Evolutionary conservation across 345 rosid genomes (phyloP).

Genomic region (Corymbia maculata): DNA sequence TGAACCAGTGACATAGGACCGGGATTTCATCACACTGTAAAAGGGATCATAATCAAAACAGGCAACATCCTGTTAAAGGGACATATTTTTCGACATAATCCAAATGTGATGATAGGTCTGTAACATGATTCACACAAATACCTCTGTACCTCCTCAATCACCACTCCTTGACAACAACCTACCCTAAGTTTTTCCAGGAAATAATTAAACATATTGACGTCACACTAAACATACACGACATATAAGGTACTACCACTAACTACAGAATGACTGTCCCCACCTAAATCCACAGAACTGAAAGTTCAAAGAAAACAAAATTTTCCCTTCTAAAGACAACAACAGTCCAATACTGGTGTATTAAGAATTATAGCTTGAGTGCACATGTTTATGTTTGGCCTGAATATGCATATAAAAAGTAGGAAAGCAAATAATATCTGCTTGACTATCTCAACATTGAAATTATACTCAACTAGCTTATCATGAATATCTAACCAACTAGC

Average conservation of each 20-base stretch:
- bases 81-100: background rate
- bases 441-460: background rate
- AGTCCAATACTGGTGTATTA: background rate
- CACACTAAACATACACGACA: background rate
- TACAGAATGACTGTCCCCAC: background rate
- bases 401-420: background rate
- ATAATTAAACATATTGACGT: background rate
- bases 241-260: background rate
- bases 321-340: background rate
- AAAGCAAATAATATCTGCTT: background rate
- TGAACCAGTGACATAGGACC: background rate
- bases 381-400: background rate
- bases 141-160: background rate
- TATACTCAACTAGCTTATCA: background rate
- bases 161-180: background rate
- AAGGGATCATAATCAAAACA: background rate
- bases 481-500: background rate
- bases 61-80: background rate
- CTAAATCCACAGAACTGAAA: background rate
- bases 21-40: background rate
- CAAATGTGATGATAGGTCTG: background rate
- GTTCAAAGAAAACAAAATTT: background rate
- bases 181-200: background rate
- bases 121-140: background rate
- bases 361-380: background rate